Conservation (phyloP, 2,329 filamentous ascomycete genomes). For the Pseudogymnoascus sp. region DNA sequence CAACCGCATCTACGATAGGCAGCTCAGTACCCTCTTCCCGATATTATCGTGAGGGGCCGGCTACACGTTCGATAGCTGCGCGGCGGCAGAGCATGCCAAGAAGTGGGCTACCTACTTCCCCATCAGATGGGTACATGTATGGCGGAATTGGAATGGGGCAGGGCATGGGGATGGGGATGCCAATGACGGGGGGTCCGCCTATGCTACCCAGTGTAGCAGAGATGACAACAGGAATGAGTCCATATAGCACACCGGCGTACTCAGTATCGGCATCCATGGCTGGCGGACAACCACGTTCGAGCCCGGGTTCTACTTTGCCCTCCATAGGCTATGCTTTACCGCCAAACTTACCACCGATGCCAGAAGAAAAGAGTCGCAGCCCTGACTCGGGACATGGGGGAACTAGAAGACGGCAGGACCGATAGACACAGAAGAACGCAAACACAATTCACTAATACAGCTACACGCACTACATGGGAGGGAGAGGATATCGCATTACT, state of each 20-base stretch:
- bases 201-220: constrained; percentile 54
- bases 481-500: background rate
- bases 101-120: constrained; percentile 26
- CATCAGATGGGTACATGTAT: constrained; percentile 2
- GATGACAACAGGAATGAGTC: constrained; percentile 54
- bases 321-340: constrained; percentile 17
- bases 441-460: background rate
- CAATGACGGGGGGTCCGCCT: constrained; percentile 18
- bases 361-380: background rate
- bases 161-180: constrained; percentile 20
- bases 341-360: background rate
- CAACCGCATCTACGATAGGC: constrained; percentile 16
- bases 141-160: constrained; percentile 16
- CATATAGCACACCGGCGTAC: constrained; percentile 51
- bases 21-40: background rate
- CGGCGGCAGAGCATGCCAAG: constrained; percentile 27
- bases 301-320: constrained; percentile 34
- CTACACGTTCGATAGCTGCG: constrained; percentile 22
- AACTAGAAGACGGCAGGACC: constrained; percentile 3
- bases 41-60: background rate
- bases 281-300: constrained; percentile 23
- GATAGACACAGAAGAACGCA: background rate
- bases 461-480: background rate
- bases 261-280: constrained; percentile 29
- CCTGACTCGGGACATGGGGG: background rate